phyloP scores from a whole-genome alignment of 1,139 yeast species.

The Geotrichum europaeum region DNA sequence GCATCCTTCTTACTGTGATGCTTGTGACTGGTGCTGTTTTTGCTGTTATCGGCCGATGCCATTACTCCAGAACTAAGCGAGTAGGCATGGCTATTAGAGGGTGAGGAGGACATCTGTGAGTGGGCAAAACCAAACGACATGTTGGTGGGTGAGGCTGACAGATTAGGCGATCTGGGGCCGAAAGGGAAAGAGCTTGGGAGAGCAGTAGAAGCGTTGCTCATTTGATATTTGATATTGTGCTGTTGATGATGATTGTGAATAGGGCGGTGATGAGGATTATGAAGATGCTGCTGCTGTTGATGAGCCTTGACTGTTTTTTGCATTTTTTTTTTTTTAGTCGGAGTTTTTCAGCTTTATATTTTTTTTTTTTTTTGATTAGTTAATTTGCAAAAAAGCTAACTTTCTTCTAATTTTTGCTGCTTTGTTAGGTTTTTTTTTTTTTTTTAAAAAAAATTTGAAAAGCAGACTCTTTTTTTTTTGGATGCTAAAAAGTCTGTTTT shows the following conservation, averaged over 20 bases:
- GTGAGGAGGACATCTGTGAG: not conserved
- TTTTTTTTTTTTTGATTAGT: not conserved
- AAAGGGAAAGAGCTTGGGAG: not conserved
- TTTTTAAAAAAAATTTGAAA: not conserved
- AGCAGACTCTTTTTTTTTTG: not conserved
- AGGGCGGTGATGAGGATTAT: not conserved
- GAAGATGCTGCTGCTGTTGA: not conserved
- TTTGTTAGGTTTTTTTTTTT: not conserved
- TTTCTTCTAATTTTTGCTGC: not conserved
- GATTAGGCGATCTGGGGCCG: not conserved
- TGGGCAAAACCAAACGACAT: not conserved
- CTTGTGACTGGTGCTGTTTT: not conserved
- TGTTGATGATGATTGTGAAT: not conserved
- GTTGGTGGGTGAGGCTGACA: not conserved
- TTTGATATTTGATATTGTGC: not conserved
- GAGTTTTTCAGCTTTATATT: not conserved
- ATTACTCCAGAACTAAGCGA: not conserved
- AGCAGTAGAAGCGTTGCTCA: not conserved
- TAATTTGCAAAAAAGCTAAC: not conserved
- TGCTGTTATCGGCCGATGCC: conserved; percentile 2
- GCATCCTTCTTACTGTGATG: conserved; percentile 26
- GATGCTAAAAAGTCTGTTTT: not conserved
- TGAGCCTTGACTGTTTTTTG: not conserved
- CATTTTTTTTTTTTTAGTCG: not conserved
- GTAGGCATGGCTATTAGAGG: not conserved